Evolutionary conservation across 768 basidiomycete genomes (phyloP).

Genomic region (Strobilomyces confusus): DNA sequence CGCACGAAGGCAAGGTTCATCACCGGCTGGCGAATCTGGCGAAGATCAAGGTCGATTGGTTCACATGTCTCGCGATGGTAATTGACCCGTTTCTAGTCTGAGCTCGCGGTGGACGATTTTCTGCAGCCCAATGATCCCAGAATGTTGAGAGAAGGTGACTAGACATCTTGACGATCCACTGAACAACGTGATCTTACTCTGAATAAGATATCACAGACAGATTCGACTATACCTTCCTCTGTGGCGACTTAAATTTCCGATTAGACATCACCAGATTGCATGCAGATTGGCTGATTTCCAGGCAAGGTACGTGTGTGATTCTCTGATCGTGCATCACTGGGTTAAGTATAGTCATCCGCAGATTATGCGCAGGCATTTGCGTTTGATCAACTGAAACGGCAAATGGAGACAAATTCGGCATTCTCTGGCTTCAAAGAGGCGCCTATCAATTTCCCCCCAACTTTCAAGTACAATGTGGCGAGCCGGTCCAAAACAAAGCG

Average conservation of each 20-base stretch:
- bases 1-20: constrained; percentile 71
- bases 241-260: constrained; percentile 90
- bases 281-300: constrained; percentile 90
- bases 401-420: constrained; percentile 66
- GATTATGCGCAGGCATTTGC: constrained; percentile 83
- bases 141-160: constrained; percentile 62
- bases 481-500: constrained; percentile 47
- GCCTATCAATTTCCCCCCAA: constrained; percentile 81
- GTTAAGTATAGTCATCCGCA: constrained; percentile 27
- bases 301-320: constrained; percentile 50
- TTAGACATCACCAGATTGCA: constrained; percentile 85
- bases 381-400: constrained; percentile 80
- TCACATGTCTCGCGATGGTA: background rate
- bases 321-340: background rate
- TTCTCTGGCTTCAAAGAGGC: constrained; percentile 82
- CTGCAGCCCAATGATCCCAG: constrained; percentile 61
- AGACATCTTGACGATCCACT: background rate
- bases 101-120: constrained; percentile 77
- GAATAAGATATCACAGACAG: constrained; percentile 69
- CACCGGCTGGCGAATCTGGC: constrained; percentile 81
- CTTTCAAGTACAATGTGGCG: constrained; percentile 88
- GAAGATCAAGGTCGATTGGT: constrained; percentile 72
- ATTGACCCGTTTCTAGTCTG: constrained; percentile 43
- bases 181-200: constrained; percentile 7
- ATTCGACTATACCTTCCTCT: constrained; percentile 87